Percentiles rank a stretch among this genome's conserved stretches.
Evolutionary conservation across 768 basidiomycete species (phyloP).

Genomic region (Mycena galericulata): DNA sequence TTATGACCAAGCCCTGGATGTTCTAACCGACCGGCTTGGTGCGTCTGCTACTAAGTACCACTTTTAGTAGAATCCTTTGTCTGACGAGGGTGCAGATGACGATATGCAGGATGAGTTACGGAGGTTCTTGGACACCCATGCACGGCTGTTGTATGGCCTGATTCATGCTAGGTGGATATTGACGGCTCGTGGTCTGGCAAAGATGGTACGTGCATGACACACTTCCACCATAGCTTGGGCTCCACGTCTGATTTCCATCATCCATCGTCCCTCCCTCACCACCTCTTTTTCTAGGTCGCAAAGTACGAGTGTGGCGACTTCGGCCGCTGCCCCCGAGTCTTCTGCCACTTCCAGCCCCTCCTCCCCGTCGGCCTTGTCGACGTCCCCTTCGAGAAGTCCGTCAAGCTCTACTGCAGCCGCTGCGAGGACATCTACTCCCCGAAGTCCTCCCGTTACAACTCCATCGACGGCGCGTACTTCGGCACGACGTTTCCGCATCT

Average conservation of each 20-base stretch:
- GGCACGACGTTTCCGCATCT: constrained; percentile 98
- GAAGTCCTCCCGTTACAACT: constrained; percentile 96
- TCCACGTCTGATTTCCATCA: too few species aligned
- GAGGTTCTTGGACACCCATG: constrained; percentile 92
- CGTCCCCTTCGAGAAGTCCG: constrained; percentile 97
- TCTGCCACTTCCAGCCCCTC: constrained; percentile 94
- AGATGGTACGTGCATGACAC: constrained; percentile 85
- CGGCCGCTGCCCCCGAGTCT: constrained; percentile 96
- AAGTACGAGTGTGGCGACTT: constrained; percentile 99
- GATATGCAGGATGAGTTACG: constrained; percentile 94
- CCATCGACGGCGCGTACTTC: constrained; percentile 98
- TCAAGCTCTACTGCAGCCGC: constrained; percentile 97
- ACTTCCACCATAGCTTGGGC: too few species aligned
- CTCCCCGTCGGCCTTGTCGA: constrained; percentile 98
- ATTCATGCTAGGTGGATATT: constrained; percentile 98
- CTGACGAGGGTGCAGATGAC: constrained; percentile 69
- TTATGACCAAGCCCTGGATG: constrained; percentile 92
- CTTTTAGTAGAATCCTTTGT: neutral
- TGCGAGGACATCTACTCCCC: constrained; percentile 99
- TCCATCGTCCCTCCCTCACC: neutral
- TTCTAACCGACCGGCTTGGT: constrained; percentile 97
- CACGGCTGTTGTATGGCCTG: constrained; percentile 92
- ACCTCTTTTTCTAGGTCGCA: constrained; percentile 89
- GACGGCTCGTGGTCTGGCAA: constrained; percentile 90
- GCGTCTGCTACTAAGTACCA: constrained; percentile 40